Base-by-base conservation (phyloP, 129 eudicot species). In the Flaveria ramosissima region DNA sequence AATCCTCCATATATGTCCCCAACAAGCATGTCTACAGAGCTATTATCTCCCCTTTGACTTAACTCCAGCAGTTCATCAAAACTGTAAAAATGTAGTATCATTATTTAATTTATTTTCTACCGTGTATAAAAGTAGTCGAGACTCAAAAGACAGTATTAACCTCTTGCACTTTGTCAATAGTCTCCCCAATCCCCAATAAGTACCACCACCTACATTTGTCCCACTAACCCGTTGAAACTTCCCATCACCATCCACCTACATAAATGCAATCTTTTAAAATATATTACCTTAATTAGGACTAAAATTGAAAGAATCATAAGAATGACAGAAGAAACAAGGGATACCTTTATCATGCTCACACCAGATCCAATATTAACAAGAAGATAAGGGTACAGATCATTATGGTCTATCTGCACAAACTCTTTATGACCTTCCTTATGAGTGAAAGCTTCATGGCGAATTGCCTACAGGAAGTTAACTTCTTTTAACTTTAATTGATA, bases 161-260 rank as follows among this genome's bases (percentile, higher is more conserved):
- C 96, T 94, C 83, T 89, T 91, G 90, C 99, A 94, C 83, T 94
- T 94, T 3, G 99, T 94, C 72, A 94, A 72, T 74, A 94, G 77
- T 77, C 74, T 94, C 59, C 99, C 99, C 70, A 94, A 86, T 7
- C 99, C 99, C 99, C 97, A 94, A 52, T 94, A 94, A 16, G 99
- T 94, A 56, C 99, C 99, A 73, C 99, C 99, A 27, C 99, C 99
- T 39, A 94, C 99, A 86, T 94, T 94, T 77, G 99, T 94, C 78
- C 99, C 99, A 71, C 97, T 94, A 66, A 94, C 97, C 41, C 99
- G 86, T 72, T 94, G 89, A 84, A 91, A 91, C 72, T 81, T 81
- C 62, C 99, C 97, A 80, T 94, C 99, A 55, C 99, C 97, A 74
- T 94, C 99, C 64, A 94, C 99, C 99, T 94, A 78, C 72, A 78